phyloP scores from a whole-genome alignment of 176 grass and related monocot genomes.

The Neostapfia colusana region DNA sequence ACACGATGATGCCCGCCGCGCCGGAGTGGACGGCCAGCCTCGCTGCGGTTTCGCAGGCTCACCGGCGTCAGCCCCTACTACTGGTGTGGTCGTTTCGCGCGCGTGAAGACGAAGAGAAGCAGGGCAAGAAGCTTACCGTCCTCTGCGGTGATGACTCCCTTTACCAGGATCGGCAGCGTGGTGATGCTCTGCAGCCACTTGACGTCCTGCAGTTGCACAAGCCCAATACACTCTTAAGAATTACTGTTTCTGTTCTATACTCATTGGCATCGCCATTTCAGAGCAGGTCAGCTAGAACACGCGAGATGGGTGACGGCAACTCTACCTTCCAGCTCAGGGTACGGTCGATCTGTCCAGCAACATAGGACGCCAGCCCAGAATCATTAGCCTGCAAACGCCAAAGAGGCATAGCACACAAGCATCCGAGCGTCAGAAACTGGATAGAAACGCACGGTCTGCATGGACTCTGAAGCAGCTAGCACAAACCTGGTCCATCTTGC shows the following conservation, averaged over 20 bases:
- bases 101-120: neutral
- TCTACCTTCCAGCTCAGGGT: constrained; percentile 85
- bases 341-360: constrained; percentile 79
- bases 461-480: neutral
- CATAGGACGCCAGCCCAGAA: constrained; percentile 79
- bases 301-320: neutral
- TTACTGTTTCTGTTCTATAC: neutral
- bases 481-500: constrained; percentile 74
- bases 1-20: constrained; percentile 88
- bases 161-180: constrained; percentile 80
- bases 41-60: constrained; percentile 39
- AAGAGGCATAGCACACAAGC: neutral
- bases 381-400: constrained; percentile 59
- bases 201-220: constrained; percentile 55
- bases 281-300: neutral
- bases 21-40: constrained; percentile 75
- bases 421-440: neutral
- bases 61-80: neutral
- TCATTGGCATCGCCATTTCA: neutral
- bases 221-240: neutral
- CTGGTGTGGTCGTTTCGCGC: constrained; percentile 1
- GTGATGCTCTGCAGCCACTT: constrained; percentile 97
- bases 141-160: constrained; percentile 85
- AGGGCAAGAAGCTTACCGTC: constrained; percentile 58
- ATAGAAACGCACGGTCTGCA: neutral